Evolutionary conservation across 2,329 filamentous ascomycete species (phyloP), one percentile per base, ranked within the genome.

Genomic region (Rhynchosporium graminicola): DNA sequence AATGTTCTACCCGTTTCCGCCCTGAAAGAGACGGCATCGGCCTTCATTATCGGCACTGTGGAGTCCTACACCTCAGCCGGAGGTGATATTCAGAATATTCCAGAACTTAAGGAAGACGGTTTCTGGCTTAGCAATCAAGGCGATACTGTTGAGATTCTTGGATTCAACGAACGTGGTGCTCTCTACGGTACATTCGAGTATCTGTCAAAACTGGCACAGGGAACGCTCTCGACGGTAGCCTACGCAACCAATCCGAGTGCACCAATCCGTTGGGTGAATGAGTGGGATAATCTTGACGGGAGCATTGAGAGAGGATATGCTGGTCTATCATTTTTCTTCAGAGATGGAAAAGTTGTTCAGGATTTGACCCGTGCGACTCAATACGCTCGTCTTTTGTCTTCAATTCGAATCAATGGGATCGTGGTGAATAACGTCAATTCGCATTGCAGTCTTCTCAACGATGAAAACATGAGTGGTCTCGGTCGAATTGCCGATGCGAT

Each of bases 351-450:
- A 9, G 78, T 88, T 6, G 75, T 82, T n/a, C 76, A 82, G 3
- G 82, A 90, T 64, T 76, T 88, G 20, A 84, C 82, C 1, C 83
- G 87, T 0, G 84, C 82, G 0, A 75, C 78, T 5, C 78, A 87
- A 66, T 90, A 89, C 66, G 87, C 84, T 1, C 86, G 87, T 1
- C 78, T 91, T 3, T 76, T 90, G 13, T 82, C 87, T 2, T 90
- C 87, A 0, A 81, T 90, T 38, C 77, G 86, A 15, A 75, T 91
- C 67, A 91, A 91, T 66, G 88, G 80, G 0, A 78, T 89, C 8
- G 76, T 90, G 2, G 79, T 89, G 69, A 91, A 90, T 76, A 91
- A 91, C 63, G 88, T 90, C 70, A 91, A 91, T 68, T 87, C 88
- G 4, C 85, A 90, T 68, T 77, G 81, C 2, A 79, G 78, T 0